Conservation (phyloP, 1,284 basidiomycete species). For the Fomitopsis betulina region DNA sequence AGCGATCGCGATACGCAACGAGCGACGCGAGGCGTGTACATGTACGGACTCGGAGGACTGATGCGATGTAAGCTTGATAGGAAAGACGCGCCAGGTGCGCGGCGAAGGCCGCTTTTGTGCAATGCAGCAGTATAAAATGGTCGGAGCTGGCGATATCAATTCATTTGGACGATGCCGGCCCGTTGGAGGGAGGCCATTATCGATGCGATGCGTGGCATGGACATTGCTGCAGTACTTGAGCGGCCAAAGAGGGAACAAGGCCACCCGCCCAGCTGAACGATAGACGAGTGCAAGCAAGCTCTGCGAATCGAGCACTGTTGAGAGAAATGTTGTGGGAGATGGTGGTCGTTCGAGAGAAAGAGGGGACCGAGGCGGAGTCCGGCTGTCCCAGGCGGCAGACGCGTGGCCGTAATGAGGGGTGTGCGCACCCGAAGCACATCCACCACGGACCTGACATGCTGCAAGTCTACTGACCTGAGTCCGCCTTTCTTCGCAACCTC, state of each 20-base stretch:
- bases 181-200: not conserved
- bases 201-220: not conserved
- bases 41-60: not conserved
- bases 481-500: conserved; percentile 15
- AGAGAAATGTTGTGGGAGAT: not conserved
- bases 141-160: not conserved
- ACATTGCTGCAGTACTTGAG: not conserved
- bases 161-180: not conserved
- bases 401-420: conserved; percentile 13
- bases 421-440: conserved; percentile 8
- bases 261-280: not conserved
- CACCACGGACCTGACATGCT: conserved; percentile 12
- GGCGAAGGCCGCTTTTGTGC: not conserved
- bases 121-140: not conserved
- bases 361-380: not conserved
- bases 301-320: not conserved
- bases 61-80: not conserved
- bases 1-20: not conserved
- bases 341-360: not conserved
- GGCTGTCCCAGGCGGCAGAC: not conserved
- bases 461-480: conserved; percentile 15
- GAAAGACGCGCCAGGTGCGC: not conserved
- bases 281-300: not conserved
- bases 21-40: not conserved
- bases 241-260: not conserved